These are phyloP conservation scores for Dothiorella sarmentorum DNA, from an alignment of 2,329 filamentous ascomycete species.

Conservation along the genomic window DNA sequence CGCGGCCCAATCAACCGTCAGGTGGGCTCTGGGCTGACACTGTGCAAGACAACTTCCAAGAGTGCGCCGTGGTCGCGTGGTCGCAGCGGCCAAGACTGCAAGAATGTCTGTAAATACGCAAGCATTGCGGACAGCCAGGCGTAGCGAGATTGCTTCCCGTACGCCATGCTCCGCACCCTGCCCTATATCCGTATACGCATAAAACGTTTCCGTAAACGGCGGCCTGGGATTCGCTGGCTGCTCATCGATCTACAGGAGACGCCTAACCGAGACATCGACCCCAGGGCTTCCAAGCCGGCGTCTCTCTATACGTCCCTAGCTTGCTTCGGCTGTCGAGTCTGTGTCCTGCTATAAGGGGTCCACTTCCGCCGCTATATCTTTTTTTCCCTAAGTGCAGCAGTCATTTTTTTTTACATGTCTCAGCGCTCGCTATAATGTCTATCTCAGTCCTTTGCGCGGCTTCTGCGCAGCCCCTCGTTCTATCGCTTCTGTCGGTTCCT, in stretches of 20 bases:
- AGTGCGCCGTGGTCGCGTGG: neutral
- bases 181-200: neutral
- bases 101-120: neutral
- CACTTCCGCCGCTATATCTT: neutral
- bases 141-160: slow-evolving; percentile 8
- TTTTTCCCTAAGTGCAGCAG: neutral
- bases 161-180: neutral
- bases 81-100: neutral
- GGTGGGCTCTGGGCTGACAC: neutral
- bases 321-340: neutral
- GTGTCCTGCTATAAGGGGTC: slow-evolving; percentile 5
- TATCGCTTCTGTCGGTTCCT: slow-evolving; percentile 4
- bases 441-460: slow-evolving; percentile 4
- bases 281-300: neutral
- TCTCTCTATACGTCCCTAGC: slow-evolving; percentile 3
- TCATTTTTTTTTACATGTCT: neutral
- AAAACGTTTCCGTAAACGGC: no score
- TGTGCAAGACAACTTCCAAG: no score
- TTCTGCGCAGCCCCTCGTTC: slow-evolving; percentile 10
- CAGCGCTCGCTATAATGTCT: neutral
- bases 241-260: slow-evolving; percentile 8
- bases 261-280: neutral
- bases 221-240: neutral
- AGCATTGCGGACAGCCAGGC: neutral
- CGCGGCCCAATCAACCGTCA: neutral